Evolutionary conservation across 306 rosid species (phyloP), one percentile per base, ranked within the genome.

Genomic region (Datisca glomerata): DNA sequence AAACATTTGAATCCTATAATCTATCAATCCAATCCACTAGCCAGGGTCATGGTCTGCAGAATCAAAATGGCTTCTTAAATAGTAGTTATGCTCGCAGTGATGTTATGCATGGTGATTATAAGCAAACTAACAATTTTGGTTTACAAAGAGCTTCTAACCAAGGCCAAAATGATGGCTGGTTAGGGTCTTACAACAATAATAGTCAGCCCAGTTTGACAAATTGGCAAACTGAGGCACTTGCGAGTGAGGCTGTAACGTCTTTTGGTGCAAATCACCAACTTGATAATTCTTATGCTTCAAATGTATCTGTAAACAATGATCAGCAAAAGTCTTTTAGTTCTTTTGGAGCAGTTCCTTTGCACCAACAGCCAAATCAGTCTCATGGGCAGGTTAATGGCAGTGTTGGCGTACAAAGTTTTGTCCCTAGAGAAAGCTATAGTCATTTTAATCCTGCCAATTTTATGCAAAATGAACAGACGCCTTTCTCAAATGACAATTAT

Each of bases 1-100:
- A 70, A 13, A 20, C 67, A 9, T 71, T 86, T 68, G 94, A 75
- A 14, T 58, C 71, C 17, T 81, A 73, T 42, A 49, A 51, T 56
- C 45, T 80, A 13, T 67, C 93, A 17, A 21, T 58, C 41, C 80
- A 73, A 17, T 47, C 85, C 11, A 29, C 58, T 8, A 66, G 34
- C 45, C 75, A 47, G 23, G 60, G 62, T 19, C 59, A 36, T 57
- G 65, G 57, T 47, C 73, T 48, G 60, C 68, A 60, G 32, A 47
- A 51, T 61, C 65, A 61, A 64, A 79, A 78, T 35, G 91, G 72
- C 39, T 45, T 45, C 45, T 47, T 73, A 57, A 18, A 69, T 29
- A 28, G 25, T 50, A 49, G 58, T 14, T 53, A 43, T 37, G 55
- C 54, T 7, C 65, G 49, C 24, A 65, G 27, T 10, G 60, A 32